phyloP scores from a whole-genome alignment of 2,329 filamentous ascomycete genomes.

The Aspergillus pseudoviridinutans region DNA sequence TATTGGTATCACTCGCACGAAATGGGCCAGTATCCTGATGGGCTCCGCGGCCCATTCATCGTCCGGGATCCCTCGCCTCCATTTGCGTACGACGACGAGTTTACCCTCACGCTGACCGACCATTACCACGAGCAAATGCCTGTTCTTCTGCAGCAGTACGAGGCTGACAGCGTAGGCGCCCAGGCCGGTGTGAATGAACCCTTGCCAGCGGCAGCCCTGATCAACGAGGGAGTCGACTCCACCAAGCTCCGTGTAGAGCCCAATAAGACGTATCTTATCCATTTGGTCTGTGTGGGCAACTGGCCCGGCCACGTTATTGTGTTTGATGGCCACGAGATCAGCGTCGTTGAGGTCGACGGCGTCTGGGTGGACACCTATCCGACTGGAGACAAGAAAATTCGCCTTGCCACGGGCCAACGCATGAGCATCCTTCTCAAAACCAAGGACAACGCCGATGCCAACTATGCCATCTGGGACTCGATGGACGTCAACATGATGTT shows the following conservation, averaged over 20 bases:
- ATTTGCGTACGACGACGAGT: conserved; percentile 61
- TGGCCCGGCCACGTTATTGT: conserved; percentile 54
- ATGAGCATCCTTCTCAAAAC: conserved; percentile 55
- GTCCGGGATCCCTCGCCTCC: conserved; percentile 61
- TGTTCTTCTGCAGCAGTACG: conserved; percentile 44
- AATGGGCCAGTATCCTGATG: conserved; percentile 66
- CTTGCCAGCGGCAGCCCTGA: conserved; percentile 63
- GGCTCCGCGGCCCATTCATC: conserved; percentile 61
- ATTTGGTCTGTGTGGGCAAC: conserved; percentile 68
- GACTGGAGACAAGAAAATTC: conserved; percentile 58
- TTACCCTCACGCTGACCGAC: conserved; percentile 63
- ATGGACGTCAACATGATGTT: conserved; percentile 61
- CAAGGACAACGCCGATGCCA: conserved; percentile 56
- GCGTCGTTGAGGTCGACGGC: conserved; percentile 37
- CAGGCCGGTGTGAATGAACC: conserved; percentile 54
- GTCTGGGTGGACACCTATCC: conserved; percentile 27
- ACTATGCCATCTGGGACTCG: conserved; percentile 64
- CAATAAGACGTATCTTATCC: conserved; percentile 68
- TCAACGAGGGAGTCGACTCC: conserved; percentile 66
- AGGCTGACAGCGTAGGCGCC: conserved; percentile 39
- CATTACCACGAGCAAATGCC: conserved; percentile 65
- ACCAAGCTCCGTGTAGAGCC: conserved; percentile 56
- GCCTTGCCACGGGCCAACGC: conserved; percentile 65
- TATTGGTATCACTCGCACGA: conserved; percentile 78
- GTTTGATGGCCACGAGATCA: conserved; percentile 42